Base-by-base conservation (phyloP, 148 eudicot species). In the Camellia lanceoleosa region DNA sequence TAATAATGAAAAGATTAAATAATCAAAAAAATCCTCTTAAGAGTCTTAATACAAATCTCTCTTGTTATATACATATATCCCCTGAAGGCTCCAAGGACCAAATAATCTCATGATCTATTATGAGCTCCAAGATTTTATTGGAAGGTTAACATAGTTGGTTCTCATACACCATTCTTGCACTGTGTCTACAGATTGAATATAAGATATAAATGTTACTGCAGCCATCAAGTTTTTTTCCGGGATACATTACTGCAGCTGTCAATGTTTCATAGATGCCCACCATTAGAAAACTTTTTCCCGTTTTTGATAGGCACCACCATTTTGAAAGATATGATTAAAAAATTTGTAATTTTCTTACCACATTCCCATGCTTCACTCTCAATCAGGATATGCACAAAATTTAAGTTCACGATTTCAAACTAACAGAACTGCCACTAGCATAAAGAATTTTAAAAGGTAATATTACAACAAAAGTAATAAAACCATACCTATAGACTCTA, bases 401-500 rank as follows among this genome's bases (percentile, higher is more conserved):
- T 15, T 47, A 51, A 10, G 67, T 43, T 47, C 15, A 51, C n/a
- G 15, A 65, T 47, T 30, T 30, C 13, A 30, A 30, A 77, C 12
- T 0, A 51, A 16, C 58, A 77, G 23, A 46, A 67, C 16, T 12
- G n/a, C 30, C 6, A 62, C 73, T 74, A 58, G 68, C 56, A 79
- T 54, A 5, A 49, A 43, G 14, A 19, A 72, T 42, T 8, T 4
- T 4, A 7, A 41, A 30, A 52, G 0, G 14, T 3, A 77, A 23
- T 54, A 54, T 54, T 42, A 6, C n/a, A 43, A 72, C 7, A 5
- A 23, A 58, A 74, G 44, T 65, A 14, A 6, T 13, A 30, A 66
- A 56, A 43, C 16, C 80, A 63, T 85, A 91, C 97, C 95, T 86
- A 93, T 73, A 70, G 90, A 79, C 84, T 90, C 86, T 54, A 93